Evolutionary conservation across 345 rosid genomes (phyloP).

Genomic region (Cardiospermum halicacabum): DNA sequence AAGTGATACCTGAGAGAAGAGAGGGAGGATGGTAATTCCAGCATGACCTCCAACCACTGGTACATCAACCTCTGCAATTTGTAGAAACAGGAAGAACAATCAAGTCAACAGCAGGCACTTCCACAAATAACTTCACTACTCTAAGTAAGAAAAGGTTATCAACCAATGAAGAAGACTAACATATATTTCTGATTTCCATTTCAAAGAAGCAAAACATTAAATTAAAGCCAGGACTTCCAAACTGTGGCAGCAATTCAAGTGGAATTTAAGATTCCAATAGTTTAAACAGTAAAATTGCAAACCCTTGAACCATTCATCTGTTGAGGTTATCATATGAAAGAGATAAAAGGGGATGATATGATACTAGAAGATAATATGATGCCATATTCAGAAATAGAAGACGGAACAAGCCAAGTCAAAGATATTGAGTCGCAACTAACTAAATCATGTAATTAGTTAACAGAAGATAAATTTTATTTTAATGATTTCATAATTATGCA

Average conservation of each 20-base stretch:
- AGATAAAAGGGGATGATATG: background rate
- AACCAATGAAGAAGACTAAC: no score
- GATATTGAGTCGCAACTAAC: background rate
- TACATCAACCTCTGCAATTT: slow-evolving; percentile 56
- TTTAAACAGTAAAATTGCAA: background rate
- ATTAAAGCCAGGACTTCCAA: background rate
- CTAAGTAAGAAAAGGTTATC: background rate
- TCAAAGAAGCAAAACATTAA: background rate
- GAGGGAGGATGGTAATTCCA: slow-evolving; percentile 74
- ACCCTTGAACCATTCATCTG: background rate
- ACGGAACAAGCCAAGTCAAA: background rate
- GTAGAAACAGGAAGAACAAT: slow-evolving; percentile 2
- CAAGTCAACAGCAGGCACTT: slow-evolving; percentile 3
- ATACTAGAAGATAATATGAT: background rate
- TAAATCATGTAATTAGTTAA: background rate
- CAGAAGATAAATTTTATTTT: background rate
- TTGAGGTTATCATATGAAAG: background rate
- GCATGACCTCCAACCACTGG: slow-evolving; percentile 93
- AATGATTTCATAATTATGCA: background rate
- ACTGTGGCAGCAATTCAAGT: background rate
- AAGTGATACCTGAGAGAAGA: slow-evolving; percentile 61
- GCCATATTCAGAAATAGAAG: background rate
- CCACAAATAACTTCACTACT: background rate
- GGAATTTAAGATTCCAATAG: background rate
- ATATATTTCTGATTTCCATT: background rate